Evolutionary conservation across 2,329 filamentous ascomycete species (phyloP), one percentile per base, ranked within the genome.

Genomic region (Phialophora verrucosa): DNA sequence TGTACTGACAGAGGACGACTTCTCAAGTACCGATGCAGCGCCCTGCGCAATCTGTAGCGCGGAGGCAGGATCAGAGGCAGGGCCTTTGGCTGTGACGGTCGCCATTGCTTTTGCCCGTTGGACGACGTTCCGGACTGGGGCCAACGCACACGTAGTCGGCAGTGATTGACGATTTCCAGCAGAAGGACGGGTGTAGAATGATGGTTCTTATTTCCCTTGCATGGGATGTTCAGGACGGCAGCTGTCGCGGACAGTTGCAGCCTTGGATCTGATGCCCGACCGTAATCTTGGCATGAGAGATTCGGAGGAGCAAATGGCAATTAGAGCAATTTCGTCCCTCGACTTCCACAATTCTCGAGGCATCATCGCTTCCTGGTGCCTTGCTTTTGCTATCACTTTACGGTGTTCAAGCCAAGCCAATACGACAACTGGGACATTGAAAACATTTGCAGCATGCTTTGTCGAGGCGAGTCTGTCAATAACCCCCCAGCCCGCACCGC

Each of bases 1-100:
- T n/a, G 80, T 75, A 54, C 59, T 70, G 61, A 67, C 72, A 69
- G 83, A 84, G 6, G 84, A 82, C 53, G 84, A 84, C 73, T 78
- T 85, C 70, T 79, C 66, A 60, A 82, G 75, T 29, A 83, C 75
- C n/a, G 74, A 59, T 20, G 79, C 75, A 53, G 80, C 78, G 73
- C 78, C 76, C 67, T 81, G 80, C 29, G 81, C 78, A 35, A 81
- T 74, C 50, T 72, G 76, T 42, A 82, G 77, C 32, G 78, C 75
- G 76, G 82, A 75, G 78, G 81, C 69, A 76, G 85, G 75, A 81
- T 83, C 73, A 67, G 78, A 76, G 17, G 63, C 53, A 25, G 65
- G 60, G 59, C 53, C 47, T 58, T 65, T 53, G 27, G 35, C 6
- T 12, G 51, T 53, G 53, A 23, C 31, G 25, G 66, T 62, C 25